Percentiles rank a stretch among this genome's conserved stretches.
phyloP scores from a whole-genome alignment of 192 early-diverging fungal genomes.

The Coemansia sp. region DNA sequence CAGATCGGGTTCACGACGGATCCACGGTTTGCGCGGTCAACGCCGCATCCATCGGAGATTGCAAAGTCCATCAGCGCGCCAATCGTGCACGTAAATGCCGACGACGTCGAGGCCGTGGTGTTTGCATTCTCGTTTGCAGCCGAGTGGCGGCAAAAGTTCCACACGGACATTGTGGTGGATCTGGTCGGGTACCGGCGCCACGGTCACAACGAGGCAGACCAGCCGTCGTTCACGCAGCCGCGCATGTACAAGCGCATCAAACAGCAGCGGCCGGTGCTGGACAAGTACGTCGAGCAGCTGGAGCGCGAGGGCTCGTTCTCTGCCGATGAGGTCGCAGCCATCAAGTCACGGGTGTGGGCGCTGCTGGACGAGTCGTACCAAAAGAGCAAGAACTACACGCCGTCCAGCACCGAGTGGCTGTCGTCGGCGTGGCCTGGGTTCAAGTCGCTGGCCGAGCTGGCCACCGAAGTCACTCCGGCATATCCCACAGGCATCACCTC shows the following conservation, averaged over 20 bases:
- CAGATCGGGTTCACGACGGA: conserved; percentile 99
- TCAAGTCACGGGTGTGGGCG: conserved; percentile 89
- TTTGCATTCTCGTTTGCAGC: conserved; percentile 93
- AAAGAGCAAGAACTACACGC: conserved; percentile 86
- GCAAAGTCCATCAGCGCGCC: conserved; percentile 96
- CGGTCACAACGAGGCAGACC: conserved; percentile 99
- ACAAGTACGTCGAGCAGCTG: conserved; percentile 85
- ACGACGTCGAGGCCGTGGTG: conserved; percentile 96
- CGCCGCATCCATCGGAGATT: conserved; percentile 96
- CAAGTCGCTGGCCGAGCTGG: conserved; percentile 75
- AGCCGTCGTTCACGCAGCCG: conserved; percentile 98
- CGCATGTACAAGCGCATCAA: conserved; percentile 93
- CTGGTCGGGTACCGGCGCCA: conserved; percentile 97
- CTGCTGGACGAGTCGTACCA: conserved; percentile 91
- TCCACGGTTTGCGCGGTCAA: conserved; percentile 91
- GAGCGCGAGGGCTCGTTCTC: conserved; percentile 82
- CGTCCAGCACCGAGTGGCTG: conserved; percentile 90
- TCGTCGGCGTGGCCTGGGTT: conserved; percentile 90
- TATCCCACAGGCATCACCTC: conserved; percentile 67
- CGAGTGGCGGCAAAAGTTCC: conserved; percentile 95
- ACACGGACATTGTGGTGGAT: conserved; percentile 95
- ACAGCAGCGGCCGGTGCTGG: conserved; percentile 78
- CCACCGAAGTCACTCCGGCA: conserved; percentile 67
- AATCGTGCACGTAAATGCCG: conserved; percentile 98
- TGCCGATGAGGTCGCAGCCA: conserved; percentile 76